Evolutionary conservation across 129 eudicot species (phyloP).

Genomic region (Artemisia argyi): DNA sequence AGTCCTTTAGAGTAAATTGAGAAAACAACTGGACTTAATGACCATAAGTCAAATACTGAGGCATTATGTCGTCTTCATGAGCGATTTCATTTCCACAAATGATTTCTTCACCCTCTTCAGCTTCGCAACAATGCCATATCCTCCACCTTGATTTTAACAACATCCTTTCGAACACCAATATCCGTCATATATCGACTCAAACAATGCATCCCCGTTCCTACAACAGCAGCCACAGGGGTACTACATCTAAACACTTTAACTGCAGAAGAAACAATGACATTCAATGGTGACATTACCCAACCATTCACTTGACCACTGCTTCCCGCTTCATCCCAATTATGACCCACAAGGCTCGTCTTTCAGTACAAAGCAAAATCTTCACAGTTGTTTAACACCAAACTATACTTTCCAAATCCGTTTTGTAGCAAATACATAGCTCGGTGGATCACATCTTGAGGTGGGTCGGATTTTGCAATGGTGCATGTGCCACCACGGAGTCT

Average conservation of each 20-base stretch:
- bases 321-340: constrained; percentile 24
- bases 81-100: not conserved
- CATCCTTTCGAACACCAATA: not conserved
- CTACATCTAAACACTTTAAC: not conserved
- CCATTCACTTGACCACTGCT: constrained; percentile 15
- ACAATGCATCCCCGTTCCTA: not conserved
- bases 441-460: constrained; percentile 44
- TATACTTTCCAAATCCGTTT: constrained; percentile 58
- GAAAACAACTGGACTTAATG: no score
- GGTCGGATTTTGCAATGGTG: constrained; percentile 56
- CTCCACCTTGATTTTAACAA: not conserved
- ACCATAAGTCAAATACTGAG: no score
- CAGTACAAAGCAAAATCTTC: constrained; percentile 67
- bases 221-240: not conserved
- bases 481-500: constrained; percentile 63
- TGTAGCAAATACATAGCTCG: constrained; percentile 53
- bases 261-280: not conserved
- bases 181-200: not conserved
- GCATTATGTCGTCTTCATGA: no score
- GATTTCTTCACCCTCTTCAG: not conserved
- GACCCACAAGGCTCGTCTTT: constrained; percentile 47
- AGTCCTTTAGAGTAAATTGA: no score
- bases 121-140: not conserved
- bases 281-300: not conserved
- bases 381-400: constrained; percentile 50